Evolutionary conservation across 306 rosid genomes (phyloP), one percentile per base, ranked within the genome.

Genomic region (Dalbergia cultrata): DNA sequence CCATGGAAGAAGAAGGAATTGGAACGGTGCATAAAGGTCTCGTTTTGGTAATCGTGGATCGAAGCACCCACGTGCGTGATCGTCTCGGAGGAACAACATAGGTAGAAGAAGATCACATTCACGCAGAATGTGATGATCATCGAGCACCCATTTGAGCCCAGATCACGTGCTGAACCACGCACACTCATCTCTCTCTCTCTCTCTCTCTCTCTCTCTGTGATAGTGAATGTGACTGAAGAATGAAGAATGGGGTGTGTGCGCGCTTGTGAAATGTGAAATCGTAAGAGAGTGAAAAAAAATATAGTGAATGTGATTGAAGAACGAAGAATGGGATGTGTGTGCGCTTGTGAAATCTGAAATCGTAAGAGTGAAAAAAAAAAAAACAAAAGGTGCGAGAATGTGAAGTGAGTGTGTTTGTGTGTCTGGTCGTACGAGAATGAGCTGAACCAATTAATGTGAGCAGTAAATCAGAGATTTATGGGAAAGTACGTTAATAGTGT

Each of bases 1-100:
- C 94, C 97, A 84, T 90, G 94, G 86, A 92, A 88, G 87, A 92
- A 92, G 85, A 92, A 87, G 31, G 97, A 89, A 87, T 92, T 92
- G 35, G 94, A 79, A 5, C 94, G 90, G 68, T 85, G 92, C 72
- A 84, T 88, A 34, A 92, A 92, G 56, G 88, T 53, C 17, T 90
- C 90, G 71, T 84, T 79, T 70, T 76, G 86, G 82, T 92, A 92
- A 8, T 90, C 94, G 60, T 92, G 94, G 85, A 92, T 92, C 84
- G 97, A 92, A 85, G 97, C 94, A n/a, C 21, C 75, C 77, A 87
- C 94, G 21, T 53, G 76, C 60, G 65, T 18, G 45, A 85, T 74
- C 52, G 80, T 75, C 39, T 4, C 39, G 74, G n/a, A 62, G 72
- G n/a, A 62, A 33, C 26, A 78, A 70, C 78, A 75, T 44, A 89